phyloP scores from a whole-genome alignment of 495 filamentous ascomycete genomes.

The Lophium mytilinum region DNA sequence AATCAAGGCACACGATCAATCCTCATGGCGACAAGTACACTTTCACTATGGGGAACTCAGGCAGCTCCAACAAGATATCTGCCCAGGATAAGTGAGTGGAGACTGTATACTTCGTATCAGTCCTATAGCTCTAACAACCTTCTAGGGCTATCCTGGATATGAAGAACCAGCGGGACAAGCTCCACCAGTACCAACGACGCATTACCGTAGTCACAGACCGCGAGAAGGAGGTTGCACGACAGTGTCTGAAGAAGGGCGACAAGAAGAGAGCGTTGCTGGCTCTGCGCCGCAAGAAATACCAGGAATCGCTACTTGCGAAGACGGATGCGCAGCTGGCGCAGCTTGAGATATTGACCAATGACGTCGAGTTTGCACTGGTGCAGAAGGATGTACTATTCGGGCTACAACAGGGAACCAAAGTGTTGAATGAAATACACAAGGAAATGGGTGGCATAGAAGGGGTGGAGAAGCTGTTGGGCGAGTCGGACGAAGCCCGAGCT shows the following conservation, averaged over 20 bases:
- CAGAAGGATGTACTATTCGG: conserved; percentile 94
- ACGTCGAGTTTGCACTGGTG: conserved; percentile 88
- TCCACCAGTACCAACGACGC: conserved; percentile 86
- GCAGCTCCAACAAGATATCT: conserved; percentile 61
- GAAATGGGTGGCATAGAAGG: conserved; percentile 95
- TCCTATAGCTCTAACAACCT: not conserved
- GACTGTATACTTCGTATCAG: not conserved
- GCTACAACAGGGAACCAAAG: conserved; percentile 81
- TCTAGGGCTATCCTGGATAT: conserved; percentile 87
- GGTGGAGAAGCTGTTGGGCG: conserved; percentile 89
- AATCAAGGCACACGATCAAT: not conserved
- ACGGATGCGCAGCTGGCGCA: conserved; percentile 87
- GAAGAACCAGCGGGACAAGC: conserved; percentile 93
- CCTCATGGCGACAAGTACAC: conserved; percentile 16
- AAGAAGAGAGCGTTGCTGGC: conserved; percentile 77
- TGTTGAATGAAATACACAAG: conserved; percentile 79
- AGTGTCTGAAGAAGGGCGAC: conserved; percentile 68
- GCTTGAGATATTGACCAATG: conserved; percentile 71
- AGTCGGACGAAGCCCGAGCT: conserved; percentile 76
- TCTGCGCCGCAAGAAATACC: conserved; percentile 91
- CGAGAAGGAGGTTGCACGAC: conserved; percentile 74
- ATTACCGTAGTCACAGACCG: conserved; percentile 74
- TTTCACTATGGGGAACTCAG: conserved; percentile 55
- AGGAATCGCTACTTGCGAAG: conserved; percentile 79
- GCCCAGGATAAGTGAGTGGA: conserved; percentile 58